Evolutionary conservation across 768 basidiomycete species (phyloP), one percentile per base, ranked within the genome.

Genomic region (Tylopilus vinaceipallidus): DNA sequence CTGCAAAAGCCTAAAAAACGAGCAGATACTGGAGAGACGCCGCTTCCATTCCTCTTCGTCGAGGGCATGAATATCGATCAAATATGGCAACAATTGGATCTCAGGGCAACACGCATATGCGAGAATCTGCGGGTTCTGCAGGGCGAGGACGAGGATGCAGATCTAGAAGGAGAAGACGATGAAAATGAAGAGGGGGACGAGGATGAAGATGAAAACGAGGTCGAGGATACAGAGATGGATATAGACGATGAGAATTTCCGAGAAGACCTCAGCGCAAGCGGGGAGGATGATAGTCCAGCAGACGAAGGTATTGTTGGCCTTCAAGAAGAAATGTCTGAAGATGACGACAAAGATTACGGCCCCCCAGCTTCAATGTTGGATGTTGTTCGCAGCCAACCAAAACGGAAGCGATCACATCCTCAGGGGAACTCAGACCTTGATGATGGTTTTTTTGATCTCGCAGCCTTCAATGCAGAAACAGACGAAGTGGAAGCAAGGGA

Each of bases 11-110:
- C 65, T 14, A 67, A 51, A 30, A 60, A 65, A 26, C 68, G 63
- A 37, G 40, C 63, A 4, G 46, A 67, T 11, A 73, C 84, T 42
- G 62, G 73, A 43, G 71, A 71, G 22, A 97, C 95, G 1, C 94
- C 94, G 6, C 67, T 98, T 3, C 73, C 81, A 7, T 80, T 79
- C 30, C 78, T 99, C 17, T 88, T 83, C 51, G 73, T 84, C 12
- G 82, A 91, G 19, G 85, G 79, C 16, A 85, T 97, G 81, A 86
- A 84, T 57, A 77, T 81, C 20, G 89, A 91, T 49, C 94, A 95
- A 66, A 74, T 98, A 23, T 99, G 95, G 95, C 86, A 85, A 34
- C 95, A 99, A 71, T 67, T 98, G 47, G 95, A 98, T 62, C 73
- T 99, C 46, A 75, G 91, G 37, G 74, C 84, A 14, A 78, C 82